Percentiles rank a stretch among this genome's conserved stretches.
phyloP scores from a whole-genome alignment of 202 grass and related monocot genomes.

The Bolboschoenoplectus hybrid region DNA sequence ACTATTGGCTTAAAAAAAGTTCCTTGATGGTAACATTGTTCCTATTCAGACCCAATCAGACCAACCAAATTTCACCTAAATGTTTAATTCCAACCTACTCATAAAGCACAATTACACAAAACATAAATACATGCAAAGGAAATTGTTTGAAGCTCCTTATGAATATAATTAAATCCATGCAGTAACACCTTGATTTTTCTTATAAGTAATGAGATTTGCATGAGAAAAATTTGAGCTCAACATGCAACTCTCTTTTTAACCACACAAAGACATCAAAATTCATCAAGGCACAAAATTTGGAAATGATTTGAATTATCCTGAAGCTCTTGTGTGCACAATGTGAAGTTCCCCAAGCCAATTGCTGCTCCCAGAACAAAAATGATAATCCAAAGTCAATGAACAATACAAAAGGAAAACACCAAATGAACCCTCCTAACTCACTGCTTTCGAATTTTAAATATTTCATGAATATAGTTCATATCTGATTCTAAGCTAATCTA shows the following conservation, averaged over 20 bases:
- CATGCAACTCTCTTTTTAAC: background rate
- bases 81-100: background rate
- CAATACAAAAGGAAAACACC: background rate
- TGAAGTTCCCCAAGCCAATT: conserved; percentile 1
- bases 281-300: background rate
- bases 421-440: background rate
- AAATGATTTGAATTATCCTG: background rate
- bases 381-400: background rate
- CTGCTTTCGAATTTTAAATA: background rate
- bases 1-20: background rate
- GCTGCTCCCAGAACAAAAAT: background rate
- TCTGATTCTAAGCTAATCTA: background rate
- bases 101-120: background rate
- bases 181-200: background rate
- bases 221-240: background rate
- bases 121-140: background rate
- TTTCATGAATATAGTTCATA: background rate
- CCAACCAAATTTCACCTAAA: background rate
- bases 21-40: background rate
- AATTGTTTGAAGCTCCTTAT: background rate
- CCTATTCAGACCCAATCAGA: background rate
- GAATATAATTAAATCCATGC: background rate
- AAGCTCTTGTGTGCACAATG: background rate
- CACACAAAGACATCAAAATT: background rate
- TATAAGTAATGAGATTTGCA: background rate